These are phyloP conservation scores for Podila minutissima DNA, from an alignment of 192 early-diverging fungal genomes.

Conservation along the genomic window DNA sequence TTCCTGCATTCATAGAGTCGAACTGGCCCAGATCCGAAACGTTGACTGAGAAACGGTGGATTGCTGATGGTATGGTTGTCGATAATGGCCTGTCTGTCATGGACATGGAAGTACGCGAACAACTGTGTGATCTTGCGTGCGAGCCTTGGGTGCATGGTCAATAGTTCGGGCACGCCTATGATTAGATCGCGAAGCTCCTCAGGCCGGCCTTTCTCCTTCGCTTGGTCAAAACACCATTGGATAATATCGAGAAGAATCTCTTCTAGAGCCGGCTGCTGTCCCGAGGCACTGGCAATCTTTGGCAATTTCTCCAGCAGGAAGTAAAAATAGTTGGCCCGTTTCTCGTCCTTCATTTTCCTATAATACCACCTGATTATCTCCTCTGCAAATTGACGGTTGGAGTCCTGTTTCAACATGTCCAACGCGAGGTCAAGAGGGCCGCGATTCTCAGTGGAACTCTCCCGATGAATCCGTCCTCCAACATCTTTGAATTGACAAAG, in stretches of 20 bases:
- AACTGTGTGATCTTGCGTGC: neutral
- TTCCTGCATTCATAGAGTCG: neutral
- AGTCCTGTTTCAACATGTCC: no score
- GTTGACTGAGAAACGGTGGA: neutral
- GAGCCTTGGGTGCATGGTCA: neutral
- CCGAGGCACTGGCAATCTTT: no score
- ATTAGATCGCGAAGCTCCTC: neutral
- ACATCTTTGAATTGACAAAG: no score
- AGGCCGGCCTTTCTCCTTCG: neutral
- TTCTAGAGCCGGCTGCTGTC: no score
- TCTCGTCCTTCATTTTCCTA: no score
- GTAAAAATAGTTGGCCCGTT: neutral
- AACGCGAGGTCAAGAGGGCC: no score
- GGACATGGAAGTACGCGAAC: neutral
- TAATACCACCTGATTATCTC: no score
- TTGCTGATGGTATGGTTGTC: conserved; percentile 1
- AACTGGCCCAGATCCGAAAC: neutral
- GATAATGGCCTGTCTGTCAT: neutral
- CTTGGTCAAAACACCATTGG: neutral
- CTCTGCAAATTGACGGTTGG: no score
- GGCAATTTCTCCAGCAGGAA: neutral
- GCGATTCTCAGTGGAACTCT: no score
- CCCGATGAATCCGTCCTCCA: no score
- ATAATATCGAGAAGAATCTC: no score
- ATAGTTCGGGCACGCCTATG: neutral